Evolutionary conservation across 768 basidiomycete genomes (phyloP).

Genomic region (Pisolithus orientalis): DNA sequence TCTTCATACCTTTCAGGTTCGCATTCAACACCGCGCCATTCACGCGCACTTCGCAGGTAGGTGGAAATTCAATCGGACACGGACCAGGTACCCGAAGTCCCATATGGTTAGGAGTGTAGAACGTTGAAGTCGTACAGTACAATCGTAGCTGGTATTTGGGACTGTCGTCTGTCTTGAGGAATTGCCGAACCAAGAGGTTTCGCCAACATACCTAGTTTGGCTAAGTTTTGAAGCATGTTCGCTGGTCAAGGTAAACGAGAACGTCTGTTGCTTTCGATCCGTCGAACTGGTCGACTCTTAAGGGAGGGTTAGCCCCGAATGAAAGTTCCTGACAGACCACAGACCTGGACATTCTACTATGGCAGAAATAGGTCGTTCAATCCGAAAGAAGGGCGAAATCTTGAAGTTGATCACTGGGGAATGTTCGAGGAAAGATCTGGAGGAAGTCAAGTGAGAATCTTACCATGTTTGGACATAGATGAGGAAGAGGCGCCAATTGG

Average conservation of each 20-base stretch:
- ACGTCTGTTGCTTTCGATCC: slow-evolving; percentile 61
- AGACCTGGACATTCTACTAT: slow-evolving; percentile 77
- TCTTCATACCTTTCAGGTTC: slow-evolving; percentile 88
- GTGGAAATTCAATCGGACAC: slow-evolving; percentile 86
- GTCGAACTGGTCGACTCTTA: slow-evolving; percentile 72
- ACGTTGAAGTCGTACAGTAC: slow-evolving; percentile 83
- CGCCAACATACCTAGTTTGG: slow-evolving; percentile 42
- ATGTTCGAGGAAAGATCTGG: slow-evolving; percentile 7
- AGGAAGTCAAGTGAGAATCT: slow-evolving; percentile 11
- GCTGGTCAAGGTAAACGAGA: slow-evolving; percentile 57
- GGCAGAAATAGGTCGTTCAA: slow-evolving; percentile 59
- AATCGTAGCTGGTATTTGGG: slow-evolving; percentile 75
- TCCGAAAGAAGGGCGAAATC: slow-evolving; percentile 68
- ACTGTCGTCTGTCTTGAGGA: slow-evolving; percentile 30
- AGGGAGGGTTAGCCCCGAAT: slow-evolving; percentile 2
- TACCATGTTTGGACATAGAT: slow-evolving; percentile 22
- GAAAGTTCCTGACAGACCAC: slow-evolving; percentile 6
- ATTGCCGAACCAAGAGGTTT: slow-evolving; percentile 1
- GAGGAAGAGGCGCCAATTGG: slow-evolving; percentile 32
- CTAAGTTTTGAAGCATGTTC: slow-evolving; percentile 61
- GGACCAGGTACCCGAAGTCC: slow-evolving; percentile 50
- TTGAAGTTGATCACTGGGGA: slow-evolving; percentile 66
- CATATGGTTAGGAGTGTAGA: slow-evolving; percentile 45
- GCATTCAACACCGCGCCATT: slow-evolving; percentile 64
- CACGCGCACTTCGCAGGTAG: slow-evolving; percentile 85